Percentiles rank a stretch among this genome's conserved stretches.
phyloP scores from a whole-genome alignment of 805 yeast species.

The Yarrowia keelungensis region DNA sequence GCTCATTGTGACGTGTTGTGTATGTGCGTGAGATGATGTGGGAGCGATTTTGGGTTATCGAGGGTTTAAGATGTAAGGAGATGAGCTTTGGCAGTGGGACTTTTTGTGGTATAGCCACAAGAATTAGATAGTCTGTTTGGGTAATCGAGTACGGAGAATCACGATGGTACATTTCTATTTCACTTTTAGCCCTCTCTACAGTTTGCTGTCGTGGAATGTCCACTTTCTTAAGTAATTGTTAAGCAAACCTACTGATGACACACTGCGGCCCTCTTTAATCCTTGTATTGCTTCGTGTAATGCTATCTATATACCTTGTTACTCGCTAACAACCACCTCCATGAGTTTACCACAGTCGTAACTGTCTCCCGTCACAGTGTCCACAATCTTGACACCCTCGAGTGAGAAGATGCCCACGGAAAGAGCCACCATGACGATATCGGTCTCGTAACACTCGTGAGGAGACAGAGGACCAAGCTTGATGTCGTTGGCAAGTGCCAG shows the following conservation, averaged over 20 bases:
- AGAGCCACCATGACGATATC: constrained; percentile 66
- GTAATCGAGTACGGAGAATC: neutral
- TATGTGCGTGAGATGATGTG: neutral
- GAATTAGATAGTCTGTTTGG: neutral
- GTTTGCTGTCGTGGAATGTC: no score
- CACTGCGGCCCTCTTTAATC: no score
- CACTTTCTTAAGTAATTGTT: no score
- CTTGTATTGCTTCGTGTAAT: neutral
- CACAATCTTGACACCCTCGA: constrained; percentile 69
- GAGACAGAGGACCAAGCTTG: constrained; percentile 65
- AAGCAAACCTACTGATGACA: no score
- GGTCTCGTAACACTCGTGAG: constrained; percentile 68
- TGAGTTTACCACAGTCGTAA: constrained; percentile 70
- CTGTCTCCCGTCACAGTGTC: constrained; percentile 71
- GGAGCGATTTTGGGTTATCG: constrained; percentile 23
- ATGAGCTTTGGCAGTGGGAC: no score
- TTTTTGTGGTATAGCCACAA: no score
- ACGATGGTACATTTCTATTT: no score
- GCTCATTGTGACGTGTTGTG: constrained; percentile 35
- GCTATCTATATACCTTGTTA: constrained; percentile 5
- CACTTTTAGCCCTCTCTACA: no score
- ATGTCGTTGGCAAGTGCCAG: constrained; percentile 71
- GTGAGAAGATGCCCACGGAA: constrained; percentile 66
- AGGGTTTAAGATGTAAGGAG: neutral
- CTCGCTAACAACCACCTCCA: constrained; percentile 66